phyloP scores from a whole-genome alignment of 148 eudicot species.

The Cornus suecica region DNA sequence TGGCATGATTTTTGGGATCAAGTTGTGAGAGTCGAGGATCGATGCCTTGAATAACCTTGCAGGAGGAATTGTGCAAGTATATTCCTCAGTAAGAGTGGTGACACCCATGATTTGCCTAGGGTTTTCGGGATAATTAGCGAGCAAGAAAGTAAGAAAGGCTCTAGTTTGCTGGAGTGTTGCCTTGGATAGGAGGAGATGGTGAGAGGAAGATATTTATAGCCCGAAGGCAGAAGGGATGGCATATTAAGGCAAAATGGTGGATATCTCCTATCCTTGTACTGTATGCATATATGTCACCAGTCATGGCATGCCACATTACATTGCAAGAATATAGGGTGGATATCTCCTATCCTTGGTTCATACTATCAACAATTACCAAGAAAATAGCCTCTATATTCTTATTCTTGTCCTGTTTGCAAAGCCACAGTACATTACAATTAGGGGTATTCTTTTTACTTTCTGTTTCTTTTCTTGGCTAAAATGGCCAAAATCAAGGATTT shows the following conservation, averaged over 20 bases:
- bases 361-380: neutral
- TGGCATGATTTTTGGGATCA: constrained; percentile 23
- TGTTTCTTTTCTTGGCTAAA: too few relatives aligned
- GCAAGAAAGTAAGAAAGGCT: too few relatives aligned
- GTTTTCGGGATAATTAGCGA: too few relatives aligned
- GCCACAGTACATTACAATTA: neutral
- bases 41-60: constrained; percentile 18
- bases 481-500: too few relatives aligned
- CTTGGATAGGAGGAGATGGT: too few relatives aligned
- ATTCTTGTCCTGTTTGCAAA: neutral
- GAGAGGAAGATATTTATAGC: too few relatives aligned
- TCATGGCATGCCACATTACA: neutral
- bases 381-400: neutral
- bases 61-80: neutral
- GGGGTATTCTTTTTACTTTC: too few relatives aligned
- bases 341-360: too few relatives aligned
- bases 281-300: neutral
- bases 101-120: neutral
- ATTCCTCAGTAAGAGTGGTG: neutral
- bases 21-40: constrained; percentile 16
- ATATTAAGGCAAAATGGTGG: too few relatives aligned
- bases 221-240: too few relatives aligned
- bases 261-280: neutral
- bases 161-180: too few relatives aligned
- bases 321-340: too few relatives aligned